Evolutionary conservation across 306 rosid genomes (phyloP).

Genomic region (Lathyrus sativus): DNA sequence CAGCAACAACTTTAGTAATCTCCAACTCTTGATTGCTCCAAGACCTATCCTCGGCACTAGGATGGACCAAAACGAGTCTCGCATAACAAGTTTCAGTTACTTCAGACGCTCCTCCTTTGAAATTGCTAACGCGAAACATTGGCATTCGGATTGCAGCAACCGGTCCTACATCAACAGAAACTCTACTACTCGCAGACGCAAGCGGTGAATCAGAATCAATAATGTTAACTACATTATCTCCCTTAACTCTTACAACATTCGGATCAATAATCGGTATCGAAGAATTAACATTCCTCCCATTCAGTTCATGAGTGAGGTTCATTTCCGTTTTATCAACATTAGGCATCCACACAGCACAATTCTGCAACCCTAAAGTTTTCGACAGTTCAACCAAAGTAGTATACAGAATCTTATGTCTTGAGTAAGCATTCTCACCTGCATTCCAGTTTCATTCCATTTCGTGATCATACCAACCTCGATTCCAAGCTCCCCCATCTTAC

Average conservation of each 20-base stretch:
- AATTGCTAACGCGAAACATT: conserved; percentile 79
- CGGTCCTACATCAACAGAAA: conserved; percentile 66
- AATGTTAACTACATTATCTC: too few species aligned
- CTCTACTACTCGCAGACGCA: conserved; percentile 57
- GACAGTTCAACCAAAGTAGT: conserved; percentile 83
- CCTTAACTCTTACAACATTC: too few species aligned
- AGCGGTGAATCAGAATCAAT: conserved; percentile 56
- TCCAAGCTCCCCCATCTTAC: conserved; percentile 83
- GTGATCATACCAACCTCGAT: conserved; percentile 71
- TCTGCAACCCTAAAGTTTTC: conserved; percentile 75
- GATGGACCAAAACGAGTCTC: conserved; percentile 76
- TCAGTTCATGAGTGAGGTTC: conserved; percentile 75
- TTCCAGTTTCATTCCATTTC: conserved; percentile 72
- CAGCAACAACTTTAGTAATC: conserved; percentile 84
- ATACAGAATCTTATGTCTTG: conserved; percentile 69
- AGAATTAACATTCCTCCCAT: conserved; percentile 48
- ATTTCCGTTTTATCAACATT: conserved; percentile 65
- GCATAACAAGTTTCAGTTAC: conserved; percentile 62
- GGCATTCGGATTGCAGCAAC: conserved; percentile 94
- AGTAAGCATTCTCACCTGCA: conserved; percentile 89
- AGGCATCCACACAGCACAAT: conserved; percentile 97
- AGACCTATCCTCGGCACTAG: conserved; percentile 54
- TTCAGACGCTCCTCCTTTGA: conserved; percentile 88
- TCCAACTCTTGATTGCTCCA: conserved; percentile 80
- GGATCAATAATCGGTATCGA: conserved; percentile 58